Evolutionary conservation across 345 rosid species (phyloP).

Genomic region (Gossypium ekmanianum): DNA sequence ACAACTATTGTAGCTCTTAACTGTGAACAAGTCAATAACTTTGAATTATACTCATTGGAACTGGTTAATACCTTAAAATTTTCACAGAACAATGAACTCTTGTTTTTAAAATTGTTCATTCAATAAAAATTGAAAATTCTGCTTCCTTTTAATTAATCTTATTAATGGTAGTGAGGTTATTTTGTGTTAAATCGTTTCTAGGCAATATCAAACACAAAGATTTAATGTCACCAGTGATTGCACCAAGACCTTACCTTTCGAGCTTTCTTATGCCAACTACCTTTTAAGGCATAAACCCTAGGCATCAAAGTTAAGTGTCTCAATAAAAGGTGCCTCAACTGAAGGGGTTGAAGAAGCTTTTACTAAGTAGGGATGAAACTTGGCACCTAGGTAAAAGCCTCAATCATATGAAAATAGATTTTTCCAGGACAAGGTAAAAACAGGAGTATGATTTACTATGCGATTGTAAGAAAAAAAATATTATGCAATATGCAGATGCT

Average conservation of each 20-base stretch:
- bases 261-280: not conserved
- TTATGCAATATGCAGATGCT: not conserved
- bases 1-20: not conserved
- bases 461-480: not conserved
- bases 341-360: not conserved
- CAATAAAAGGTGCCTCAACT: not conserved
- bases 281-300: not conserved
- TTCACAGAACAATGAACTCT: not conserved
- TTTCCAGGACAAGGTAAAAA: not conserved
- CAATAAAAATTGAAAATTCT: not conserved
- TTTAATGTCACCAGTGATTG: not conserved
- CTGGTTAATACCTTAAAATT: not conserved
- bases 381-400: not conserved
- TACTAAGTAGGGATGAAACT: not conserved
- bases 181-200: not conserved
- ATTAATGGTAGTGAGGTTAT: not conserved
- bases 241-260: not conserved
- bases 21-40: not conserved
- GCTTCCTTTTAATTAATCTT: not conserved
- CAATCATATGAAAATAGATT: not conserved
- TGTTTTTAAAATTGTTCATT: not conserved
- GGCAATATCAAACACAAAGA: not conserved
- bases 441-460: not conserved
- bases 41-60: not conserved
- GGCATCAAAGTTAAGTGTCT: not conserved